Percentiles rank a stretch among this genome's conserved stretches.
Evolutionary conservation across 2,329 filamentous ascomycete genomes (phyloP).

Genomic region (Colletotrichum orchidophilum): DNA sequence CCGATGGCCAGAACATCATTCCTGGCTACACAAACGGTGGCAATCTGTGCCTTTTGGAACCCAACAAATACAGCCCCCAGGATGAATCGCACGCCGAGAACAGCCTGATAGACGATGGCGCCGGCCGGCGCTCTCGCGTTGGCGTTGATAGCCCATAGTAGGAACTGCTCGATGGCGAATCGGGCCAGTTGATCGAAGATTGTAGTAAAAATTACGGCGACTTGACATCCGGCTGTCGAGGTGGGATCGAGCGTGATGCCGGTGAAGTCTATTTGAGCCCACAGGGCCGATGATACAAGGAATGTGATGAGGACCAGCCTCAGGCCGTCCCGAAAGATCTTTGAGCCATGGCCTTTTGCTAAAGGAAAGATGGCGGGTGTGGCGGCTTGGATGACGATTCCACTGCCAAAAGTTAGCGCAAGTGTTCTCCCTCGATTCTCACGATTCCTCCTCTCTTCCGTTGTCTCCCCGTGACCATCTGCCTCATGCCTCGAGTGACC

Average conservation of each 20-base stretch:
- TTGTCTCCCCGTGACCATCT: not conserved
- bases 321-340: conserved; percentile 65
- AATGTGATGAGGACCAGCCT: conserved; percentile 71
- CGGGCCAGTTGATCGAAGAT: conserved; percentile 67
- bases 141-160: conserved; percentile 60
- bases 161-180: conserved; percentile 61
- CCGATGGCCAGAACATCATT: conserved; percentile 56
- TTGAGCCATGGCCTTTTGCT: conserved; percentile 56
- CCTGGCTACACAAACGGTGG: conserved; percentile 60
- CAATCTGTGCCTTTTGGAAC: conserved; percentile 62
- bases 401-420: conserved; percentile 49
- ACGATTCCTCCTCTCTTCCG: not conserved
- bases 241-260: conserved; percentile 56
- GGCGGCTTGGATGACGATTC: conserved; percentile 63
- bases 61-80: conserved; percentile 64
- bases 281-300: conserved; percentile 59
- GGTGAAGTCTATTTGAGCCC: conserved; percentile 63
- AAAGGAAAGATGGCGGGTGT: conserved; percentile 56
- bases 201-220: conserved; percentile 60
- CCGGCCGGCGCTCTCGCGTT: conserved; percentile 48
- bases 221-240: conserved; percentile 58
- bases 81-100: conserved; percentile 59
- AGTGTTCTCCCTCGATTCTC: conserved; percentile 21
- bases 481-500: not conserved
- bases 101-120: conserved; percentile 53